Conservation (phyloP, 768 basidiomycete genomes). For the Termitomyces sp. region DNA sequence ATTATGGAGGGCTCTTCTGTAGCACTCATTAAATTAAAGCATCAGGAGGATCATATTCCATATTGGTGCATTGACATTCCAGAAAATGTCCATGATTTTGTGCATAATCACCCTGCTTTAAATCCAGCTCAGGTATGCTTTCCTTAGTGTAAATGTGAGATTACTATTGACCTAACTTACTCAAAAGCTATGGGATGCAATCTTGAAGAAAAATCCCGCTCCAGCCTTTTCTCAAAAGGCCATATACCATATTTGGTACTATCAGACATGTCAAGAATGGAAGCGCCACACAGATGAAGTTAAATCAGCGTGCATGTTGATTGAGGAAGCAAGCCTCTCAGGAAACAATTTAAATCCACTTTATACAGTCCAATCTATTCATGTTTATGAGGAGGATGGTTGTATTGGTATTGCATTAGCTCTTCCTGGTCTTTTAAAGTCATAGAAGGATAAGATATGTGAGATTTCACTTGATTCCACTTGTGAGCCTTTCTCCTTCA, state of each 20-base stretch:
- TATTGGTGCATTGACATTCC: conserved; percentile 1
- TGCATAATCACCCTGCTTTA: not conserved
- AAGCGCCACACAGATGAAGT: conserved; percentile 11
- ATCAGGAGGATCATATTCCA: conserved; percentile 6
- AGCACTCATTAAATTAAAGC: conserved; percentile 15
- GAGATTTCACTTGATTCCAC: conserved; percentile 16
- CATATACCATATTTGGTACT: conserved; percentile 24
- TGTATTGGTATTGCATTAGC: conserved; percentile 26
- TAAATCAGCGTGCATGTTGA: conserved; percentile 24
- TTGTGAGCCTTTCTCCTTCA: not conserved
- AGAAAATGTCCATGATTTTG: not conserved
- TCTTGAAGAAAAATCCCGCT: conserved; percentile 9
- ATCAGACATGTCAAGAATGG: conserved; percentile 17
- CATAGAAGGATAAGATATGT: conserved; percentile 22
- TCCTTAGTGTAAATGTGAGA: not conserved
- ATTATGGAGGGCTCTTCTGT: conserved; percentile 3
- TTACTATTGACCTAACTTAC: not conserved
- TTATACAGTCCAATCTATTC: conserved; percentile 10
- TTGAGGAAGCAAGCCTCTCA: conserved; percentile 16
- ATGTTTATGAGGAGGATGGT: conserved; percentile 9
- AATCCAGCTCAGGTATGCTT: conserved; percentile 15
- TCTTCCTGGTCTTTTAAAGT: conserved; percentile 21
- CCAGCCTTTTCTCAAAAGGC: conserved; percentile 13
- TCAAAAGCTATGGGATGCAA: conserved; percentile 20
- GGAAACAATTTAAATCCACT: not conserved